Evolutionary conservation across 768 basidiomycete genomes (phyloP).

Genomic region (Dioszegia crocea): DNA sequence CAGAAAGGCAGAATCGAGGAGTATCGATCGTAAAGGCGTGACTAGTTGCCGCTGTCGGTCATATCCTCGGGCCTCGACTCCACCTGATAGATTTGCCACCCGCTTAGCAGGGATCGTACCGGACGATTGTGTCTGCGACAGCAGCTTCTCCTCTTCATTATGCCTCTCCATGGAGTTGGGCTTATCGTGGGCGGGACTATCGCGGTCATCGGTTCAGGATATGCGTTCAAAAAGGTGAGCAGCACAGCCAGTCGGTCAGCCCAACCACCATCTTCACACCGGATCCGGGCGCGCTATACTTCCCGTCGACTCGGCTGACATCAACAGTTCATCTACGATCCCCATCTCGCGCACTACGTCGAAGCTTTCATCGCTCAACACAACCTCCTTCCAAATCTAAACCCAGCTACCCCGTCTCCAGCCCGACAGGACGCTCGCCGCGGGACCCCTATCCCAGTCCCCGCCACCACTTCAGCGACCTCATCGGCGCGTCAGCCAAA

Average conservation of each 20-base stretch:
- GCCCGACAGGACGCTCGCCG: neutral
- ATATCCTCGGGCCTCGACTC: too few relatives aligned
- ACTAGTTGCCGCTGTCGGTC: too few relatives aligned
- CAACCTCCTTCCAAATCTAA: constrained; percentile 3
- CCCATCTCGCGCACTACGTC: constrained; percentile 36
- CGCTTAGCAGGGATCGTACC: neutral
- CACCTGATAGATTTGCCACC: too few relatives aligned
- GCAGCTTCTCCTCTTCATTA: neutral
- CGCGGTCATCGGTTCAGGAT: constrained; percentile 37
- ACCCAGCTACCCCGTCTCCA: too few relatives aligned
- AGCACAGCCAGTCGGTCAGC: too few relatives aligned
- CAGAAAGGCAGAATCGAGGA: too few relatives aligned
- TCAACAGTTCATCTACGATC: constrained; percentile 38
- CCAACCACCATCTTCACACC: too few relatives aligned
- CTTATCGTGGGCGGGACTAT: constrained; percentile 35
- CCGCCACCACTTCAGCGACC: neutral
- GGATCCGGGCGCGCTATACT: too few relatives aligned
- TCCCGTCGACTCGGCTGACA: neutral
- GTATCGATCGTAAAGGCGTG: too few relatives aligned
- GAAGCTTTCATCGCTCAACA: constrained; percentile 36
- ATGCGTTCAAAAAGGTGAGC: constrained; percentile 43
- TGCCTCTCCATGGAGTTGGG: constrained; percentile 31
- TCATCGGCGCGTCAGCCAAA: neutral
- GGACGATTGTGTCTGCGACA: neutral
- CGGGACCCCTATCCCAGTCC: neutral